Conservation (phyloP, 2,329 filamentous ascomycete species). For the Trichophyton equinum region DNA sequence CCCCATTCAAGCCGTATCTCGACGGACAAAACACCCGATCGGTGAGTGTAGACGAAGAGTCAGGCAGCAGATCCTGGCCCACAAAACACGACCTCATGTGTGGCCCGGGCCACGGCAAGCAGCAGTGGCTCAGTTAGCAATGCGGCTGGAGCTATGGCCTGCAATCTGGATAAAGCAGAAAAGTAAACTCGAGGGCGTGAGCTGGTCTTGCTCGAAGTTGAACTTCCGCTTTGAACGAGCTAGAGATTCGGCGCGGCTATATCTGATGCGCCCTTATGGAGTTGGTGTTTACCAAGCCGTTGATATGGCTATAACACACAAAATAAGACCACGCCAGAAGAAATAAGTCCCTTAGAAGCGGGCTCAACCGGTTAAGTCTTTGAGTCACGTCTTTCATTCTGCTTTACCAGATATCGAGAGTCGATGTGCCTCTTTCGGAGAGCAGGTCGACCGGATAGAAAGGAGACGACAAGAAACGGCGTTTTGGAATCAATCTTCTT, state of each 20-base stretch:
- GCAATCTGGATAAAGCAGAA: not conserved
- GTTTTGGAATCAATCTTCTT: too few species aligned
- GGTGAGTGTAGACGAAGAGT: not conserved
- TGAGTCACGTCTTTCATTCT: too few species aligned
- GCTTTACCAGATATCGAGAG: too few species aligned
- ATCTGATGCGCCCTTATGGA: too few species aligned
- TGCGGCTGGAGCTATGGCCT: not conserved
- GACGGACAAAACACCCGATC: not conserved
- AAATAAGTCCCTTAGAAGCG: too few species aligned
- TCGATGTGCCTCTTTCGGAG: too few species aligned
- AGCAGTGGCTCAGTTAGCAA: constrained; percentile 1
- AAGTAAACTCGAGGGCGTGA: not conserved
- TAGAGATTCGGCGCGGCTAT: not conserved
- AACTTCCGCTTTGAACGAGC: not conserved
- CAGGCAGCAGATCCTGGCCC: constrained; percentile 2
- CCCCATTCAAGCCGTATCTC: not conserved
- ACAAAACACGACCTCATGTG: not conserved
- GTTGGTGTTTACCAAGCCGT: too few species aligned
- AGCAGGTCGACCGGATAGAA: too few species aligned
- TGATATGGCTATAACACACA: too few species aligned
- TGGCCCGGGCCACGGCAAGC: not conserved
- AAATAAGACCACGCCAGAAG: too few species aligned
- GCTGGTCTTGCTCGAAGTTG: not conserved
- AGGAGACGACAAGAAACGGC: too few species aligned
- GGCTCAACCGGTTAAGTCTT: too few species aligned